Evolutionary conservation across 495 filamentous ascomycete species (phyloP).

Genomic region (Penicillium lagena): DNA sequence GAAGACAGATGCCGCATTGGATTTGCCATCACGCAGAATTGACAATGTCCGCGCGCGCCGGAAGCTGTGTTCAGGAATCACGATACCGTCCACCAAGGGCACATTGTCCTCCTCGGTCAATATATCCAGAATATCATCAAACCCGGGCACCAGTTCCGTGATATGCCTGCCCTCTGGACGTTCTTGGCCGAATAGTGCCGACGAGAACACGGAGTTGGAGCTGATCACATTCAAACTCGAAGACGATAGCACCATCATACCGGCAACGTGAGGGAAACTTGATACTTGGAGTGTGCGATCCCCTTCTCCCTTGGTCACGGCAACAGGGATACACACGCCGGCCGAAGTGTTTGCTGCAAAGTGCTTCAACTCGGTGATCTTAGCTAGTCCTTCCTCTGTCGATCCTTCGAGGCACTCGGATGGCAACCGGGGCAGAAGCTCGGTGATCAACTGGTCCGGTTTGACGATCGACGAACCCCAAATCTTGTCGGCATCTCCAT

Average conservation of each 20-base stretch:
- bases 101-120: constrained; percentile 83
- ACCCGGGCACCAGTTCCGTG: constrained; percentile 75
- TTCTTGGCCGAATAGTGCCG: constrained; percentile 82
- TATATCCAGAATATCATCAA: constrained; percentile 73
- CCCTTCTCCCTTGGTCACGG: constrained; percentile 62
- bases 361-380: constrained; percentile 61
- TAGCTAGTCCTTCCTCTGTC: constrained; percentile 60
- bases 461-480: constrained; percentile 68
- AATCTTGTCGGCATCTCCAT: constrained; percentile 66
- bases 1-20: constrained; percentile 65
- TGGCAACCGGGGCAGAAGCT: constrained; percentile 77
- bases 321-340: constrained; percentile 70
- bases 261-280: constrained; percentile 94
- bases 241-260: constrained; percentile 84
- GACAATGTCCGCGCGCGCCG: constrained; percentile 80
- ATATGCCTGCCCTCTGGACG: constrained; percentile 75
- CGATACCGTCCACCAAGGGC: constrained; percentile 81
- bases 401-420: constrained; percentile 56
- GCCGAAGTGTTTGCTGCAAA: constrained; percentile 75
- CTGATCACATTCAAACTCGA: constrained; percentile 73
- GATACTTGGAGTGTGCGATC: constrained; percentile 68
- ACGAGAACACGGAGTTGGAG: constrained; percentile 90
- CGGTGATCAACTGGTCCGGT: constrained; percentile 62
- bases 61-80: constrained; percentile 94
- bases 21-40: constrained; percentile 71